These are phyloP conservation scores for Metarhizium anisopliae DNA, from an alignment of 2,329 filamentous ascomycete species.

Conservation along the genomic window DNA sequence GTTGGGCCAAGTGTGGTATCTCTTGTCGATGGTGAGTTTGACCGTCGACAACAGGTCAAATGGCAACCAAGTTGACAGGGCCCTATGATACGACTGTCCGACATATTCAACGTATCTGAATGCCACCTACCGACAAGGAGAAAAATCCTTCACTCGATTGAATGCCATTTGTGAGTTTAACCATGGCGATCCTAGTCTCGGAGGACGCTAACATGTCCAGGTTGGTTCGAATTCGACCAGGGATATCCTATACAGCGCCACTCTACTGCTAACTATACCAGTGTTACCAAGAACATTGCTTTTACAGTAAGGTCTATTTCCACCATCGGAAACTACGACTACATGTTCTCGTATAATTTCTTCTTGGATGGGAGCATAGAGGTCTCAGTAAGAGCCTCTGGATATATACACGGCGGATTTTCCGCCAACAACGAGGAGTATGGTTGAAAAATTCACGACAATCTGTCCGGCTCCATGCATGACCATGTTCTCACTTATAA, in stretches of 20 bases:
- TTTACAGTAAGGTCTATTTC: conserved; percentile 37
- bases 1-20: not conserved
- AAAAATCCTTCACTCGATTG: conserved; percentile 33
- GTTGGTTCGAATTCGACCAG: conserved; percentile 41
- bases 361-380: conserved; percentile 41
- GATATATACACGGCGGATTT: conserved; percentile 44
- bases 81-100: conserved; percentile 37
- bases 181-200: not conserved
- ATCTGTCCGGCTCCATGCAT: conserved; percentile 40
- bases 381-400: conserved; percentile 41
- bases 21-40: conserved; percentile 39
- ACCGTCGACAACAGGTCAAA: conserved; percentile 30
- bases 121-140: conserved; percentile 32
- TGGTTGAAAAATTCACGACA: conserved; percentile 40
- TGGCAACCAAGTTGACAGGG: conserved; percentile 27
- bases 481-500: conserved; percentile 49
- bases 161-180: conserved; percentile 36
- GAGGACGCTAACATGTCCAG: not conserved
- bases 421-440: conserved; percentile 37
- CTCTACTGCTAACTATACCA: conserved; percentile 28
- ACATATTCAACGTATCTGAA: conserved; percentile 40
- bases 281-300: conserved; percentile 36
- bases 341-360: conserved; percentile 41
- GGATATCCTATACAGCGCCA: conserved; percentile 43
- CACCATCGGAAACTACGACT: conserved; percentile 47